A percentile compares a stretch with the other conserved stretches of the same genome.
These are phyloP conservation scores for Microbotryum violaceum DNA, from an alignment of 1,284 basidiomycete genomes.

Conservation along the genomic window DNA sequence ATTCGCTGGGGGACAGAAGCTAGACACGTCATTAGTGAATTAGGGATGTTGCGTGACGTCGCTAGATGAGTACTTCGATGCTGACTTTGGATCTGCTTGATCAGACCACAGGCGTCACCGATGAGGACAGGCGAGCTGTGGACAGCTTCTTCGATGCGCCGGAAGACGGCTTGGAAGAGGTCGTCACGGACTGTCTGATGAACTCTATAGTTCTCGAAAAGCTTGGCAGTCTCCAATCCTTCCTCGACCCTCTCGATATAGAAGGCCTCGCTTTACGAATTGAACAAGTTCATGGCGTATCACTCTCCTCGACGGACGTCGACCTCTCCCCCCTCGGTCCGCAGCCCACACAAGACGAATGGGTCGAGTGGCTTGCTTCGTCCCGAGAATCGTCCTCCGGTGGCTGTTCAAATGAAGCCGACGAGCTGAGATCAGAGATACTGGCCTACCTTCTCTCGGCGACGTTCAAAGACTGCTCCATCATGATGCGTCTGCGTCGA, in stretches of 20 bases:
- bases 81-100: too few species aligned
- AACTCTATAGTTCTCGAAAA: slow-evolving; percentile 52
- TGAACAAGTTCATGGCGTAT: not conserved
- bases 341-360: slow-evolving; percentile 38
- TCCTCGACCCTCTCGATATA: slow-evolving; percentile 70
- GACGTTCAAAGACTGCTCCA: slow-evolving; percentile 93
- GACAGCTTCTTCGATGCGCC: too few species aligned
- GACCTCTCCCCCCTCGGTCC: slow-evolving; percentile 2
- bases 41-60: too few species aligned
- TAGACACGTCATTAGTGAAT: slow-evolving; percentile 58
- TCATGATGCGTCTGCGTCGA: slow-evolving; percentile 54
- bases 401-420: not conserved
- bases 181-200: too few species aligned
- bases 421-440: slow-evolving; percentile 34
- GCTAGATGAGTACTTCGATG: too few species aligned
- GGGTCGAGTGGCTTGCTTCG: slow-evolving; percentile 7
- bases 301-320: not conserved
- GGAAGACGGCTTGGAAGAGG: too few species aligned
- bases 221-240: slow-evolving; percentile 62
- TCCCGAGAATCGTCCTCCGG: slow-evolving; percentile 11
- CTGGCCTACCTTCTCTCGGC: slow-evolving; percentile 75
- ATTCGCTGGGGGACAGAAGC: slow-evolving; percentile 57
- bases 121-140: too few species aligned
- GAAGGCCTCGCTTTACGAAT: slow-evolving; percentile 55
- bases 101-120: too few species aligned